Evolutionary conservation across 1,284 basidiomycete genomes (phyloP).

Genomic region (Wolfiporia cocos): DNA sequence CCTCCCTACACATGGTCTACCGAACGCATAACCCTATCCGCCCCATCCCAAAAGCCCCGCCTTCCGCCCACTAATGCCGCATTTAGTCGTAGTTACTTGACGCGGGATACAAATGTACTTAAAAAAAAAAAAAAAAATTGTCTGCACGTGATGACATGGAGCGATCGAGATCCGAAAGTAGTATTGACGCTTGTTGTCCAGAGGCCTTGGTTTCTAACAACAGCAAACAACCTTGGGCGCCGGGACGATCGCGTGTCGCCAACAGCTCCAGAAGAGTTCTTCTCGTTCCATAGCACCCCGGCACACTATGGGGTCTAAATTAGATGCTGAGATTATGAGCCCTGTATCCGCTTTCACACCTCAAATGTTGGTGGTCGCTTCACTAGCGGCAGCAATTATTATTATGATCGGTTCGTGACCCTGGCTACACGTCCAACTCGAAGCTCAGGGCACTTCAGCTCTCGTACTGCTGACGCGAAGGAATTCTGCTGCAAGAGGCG

Average conservation of each 20-base stretch:
- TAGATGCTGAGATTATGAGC: constrained; percentile 16
- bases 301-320: too few relatives aligned
- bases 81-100: too few relatives aligned
- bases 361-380: constrained; percentile 19
- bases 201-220: constrained; percentile 20
- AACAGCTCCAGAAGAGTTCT: constrained; percentile 1
- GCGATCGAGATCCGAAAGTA: too few relatives aligned
- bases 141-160: constrained; percentile 13
- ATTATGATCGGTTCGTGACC: constrained; percentile 20
- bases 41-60: too few relatives aligned
- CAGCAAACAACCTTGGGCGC: constrained; percentile 12
- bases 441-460: constrained; percentile 15
- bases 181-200: constrained; percentile 16
- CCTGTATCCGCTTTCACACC: constrained; percentile 17
- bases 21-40: too few relatives aligned
- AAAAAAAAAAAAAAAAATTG: too few relatives aligned
- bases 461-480: constrained; percentile 34
- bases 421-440: neutral
- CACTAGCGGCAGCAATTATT: constrained; percentile 19
- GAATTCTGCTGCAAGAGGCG: constrained; percentile 43
- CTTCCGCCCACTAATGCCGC: too few relatives aligned
- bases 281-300: too few relatives aligned
- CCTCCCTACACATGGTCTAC: too few relatives aligned
- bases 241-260: neutral
- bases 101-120: too few relatives aligned